These are phyloP conservation scores for Jimgerdemannia flammicorona DNA, from an alignment of 192 early-diverging fungal species.

Conservation along the genomic window DNA sequence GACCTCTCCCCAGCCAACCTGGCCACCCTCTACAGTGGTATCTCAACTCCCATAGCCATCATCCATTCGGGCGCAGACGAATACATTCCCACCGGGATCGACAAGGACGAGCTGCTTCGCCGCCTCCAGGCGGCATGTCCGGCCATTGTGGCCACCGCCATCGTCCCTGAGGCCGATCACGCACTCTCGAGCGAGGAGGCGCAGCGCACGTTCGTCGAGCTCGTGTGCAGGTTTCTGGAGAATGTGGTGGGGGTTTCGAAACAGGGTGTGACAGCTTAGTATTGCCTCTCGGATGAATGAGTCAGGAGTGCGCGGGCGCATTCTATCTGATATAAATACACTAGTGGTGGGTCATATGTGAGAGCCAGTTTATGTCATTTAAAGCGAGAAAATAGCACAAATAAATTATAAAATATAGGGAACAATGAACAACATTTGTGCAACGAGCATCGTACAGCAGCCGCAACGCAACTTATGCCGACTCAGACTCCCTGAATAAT, in stretches of 20 bases:
- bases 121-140: conserved; percentile 13
- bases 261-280: too few species aligned
- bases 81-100: conserved; percentile 23
- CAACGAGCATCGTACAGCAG: too few species aligned
- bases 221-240: neutral
- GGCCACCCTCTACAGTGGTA: conserved; percentile 18
- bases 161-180: conserved; percentile 29
- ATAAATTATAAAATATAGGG: too few species aligned
- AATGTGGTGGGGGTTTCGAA: neutral
- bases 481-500: too few species aligned
- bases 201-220: conserved; percentile 9
- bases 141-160: conserved; percentile 5
- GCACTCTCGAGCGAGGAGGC: conserved; percentile 23
- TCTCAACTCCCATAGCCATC: conserved; percentile 17
- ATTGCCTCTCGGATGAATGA: too few species aligned
- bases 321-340: too few species aligned
- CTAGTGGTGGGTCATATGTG: too few species aligned
- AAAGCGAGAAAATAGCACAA: too few species aligned
- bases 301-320: too few species aligned
- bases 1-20: conserved; percentile 22
- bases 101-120: conserved; percentile 15
- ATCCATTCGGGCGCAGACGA: conserved; percentile 29
- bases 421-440: too few species aligned
- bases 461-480: too few species aligned
- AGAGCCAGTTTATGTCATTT: too few species aligned